These are phyloP conservation scores for Spirogloea muscicola DNA, from an alignment of 139 green algal species.

Conservation along the genomic window DNA sequence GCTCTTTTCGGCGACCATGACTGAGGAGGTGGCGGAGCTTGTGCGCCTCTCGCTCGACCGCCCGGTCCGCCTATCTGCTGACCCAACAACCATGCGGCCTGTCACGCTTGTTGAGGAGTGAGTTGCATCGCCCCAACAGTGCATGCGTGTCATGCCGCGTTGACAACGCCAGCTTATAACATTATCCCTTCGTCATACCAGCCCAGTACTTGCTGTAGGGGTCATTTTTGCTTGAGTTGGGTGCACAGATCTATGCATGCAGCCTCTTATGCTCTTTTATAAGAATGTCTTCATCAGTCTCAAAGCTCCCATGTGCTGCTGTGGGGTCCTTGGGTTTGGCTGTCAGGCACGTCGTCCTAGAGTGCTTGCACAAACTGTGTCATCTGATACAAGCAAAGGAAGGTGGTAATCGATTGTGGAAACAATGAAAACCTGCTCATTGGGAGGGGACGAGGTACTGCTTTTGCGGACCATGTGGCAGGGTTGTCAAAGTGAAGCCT, in stretches of 20 bases:
- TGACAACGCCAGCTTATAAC: no score
- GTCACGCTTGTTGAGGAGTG: slow-evolving; percentile 75
- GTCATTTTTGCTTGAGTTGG: background rate
- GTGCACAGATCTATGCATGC: background rate
- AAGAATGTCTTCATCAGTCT: no score
- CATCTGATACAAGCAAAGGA: background rate
- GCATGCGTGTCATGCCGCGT: background rate
- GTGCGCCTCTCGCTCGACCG: slow-evolving; percentile 13
- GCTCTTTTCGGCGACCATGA: slow-evolving; percentile 73
- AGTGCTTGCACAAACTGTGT: background rate
- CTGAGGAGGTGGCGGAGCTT: slow-evolving; percentile 45
- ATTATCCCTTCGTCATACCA: no score
- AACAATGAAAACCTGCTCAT: background rate
- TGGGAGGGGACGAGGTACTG: no score
- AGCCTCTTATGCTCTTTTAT: no score
- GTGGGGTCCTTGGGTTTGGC: background rate
- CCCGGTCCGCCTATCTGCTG: slow-evolving; percentile 86
- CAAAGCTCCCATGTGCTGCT: background rate
- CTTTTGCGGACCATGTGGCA: no score
- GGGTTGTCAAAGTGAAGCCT: slow-evolving; percentile 77
- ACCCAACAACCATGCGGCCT: slow-evolving; percentile 66
- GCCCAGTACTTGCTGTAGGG: no score
- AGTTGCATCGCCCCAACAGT: background rate
- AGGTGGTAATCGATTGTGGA: background rate
- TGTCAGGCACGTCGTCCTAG: background rate